Evolutionary conservation across 257 asterid species (phyloP).

Genomic region (Catharanthus roseus): DNA sequence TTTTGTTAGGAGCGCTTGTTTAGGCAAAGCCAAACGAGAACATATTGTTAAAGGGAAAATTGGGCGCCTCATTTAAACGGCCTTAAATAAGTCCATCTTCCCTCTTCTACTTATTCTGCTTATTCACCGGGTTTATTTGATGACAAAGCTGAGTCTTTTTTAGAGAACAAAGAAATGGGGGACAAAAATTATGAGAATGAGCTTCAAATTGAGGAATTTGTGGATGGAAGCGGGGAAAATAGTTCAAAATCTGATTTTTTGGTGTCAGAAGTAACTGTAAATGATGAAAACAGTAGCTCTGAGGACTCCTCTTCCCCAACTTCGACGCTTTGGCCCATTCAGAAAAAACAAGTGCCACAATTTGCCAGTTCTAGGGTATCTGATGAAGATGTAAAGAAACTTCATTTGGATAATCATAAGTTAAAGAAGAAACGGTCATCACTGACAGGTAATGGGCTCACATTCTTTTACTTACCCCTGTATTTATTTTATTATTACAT

Average conservation of each 20-base stretch:
- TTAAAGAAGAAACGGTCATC: conserved; percentile 51
- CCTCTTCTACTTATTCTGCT: conserved; percentile 35
- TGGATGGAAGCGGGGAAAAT: conserved; percentile 34
- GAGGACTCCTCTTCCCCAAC: conserved; percentile 51
- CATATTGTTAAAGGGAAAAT: too few relatives aligned
- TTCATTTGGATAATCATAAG: conserved; percentile 33
- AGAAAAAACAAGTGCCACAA: conserved; percentile 22
- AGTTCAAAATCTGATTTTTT: conserved; percentile 45
- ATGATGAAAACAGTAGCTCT: conserved; percentile 41
- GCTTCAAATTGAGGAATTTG: conserved; percentile 10
- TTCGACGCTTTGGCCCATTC: conserved; percentile 36
- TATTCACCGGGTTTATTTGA: conserved; percentile 36
- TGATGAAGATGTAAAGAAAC: conserved; percentile 28
- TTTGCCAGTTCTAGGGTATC: conserved; percentile 24
- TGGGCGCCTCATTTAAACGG: conserved; percentile 37
- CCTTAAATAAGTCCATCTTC: conserved; percentile 26
- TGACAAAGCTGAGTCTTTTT: conserved; percentile 32
- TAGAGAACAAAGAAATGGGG: conserved; percentile 17
- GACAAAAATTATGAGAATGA: conserved; percentile 13
- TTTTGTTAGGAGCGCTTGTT: conserved; percentile 38
- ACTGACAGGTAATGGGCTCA: conserved; percentile 42
- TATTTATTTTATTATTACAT: background rate
- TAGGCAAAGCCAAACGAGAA: conserved; percentile 39
- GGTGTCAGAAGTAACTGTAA: conserved; percentile 45
- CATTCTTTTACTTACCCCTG: background rate